Base-by-base conservation (phyloP, 2,329 filamentous ascomycete genomes). In the Talaromyces rugulosus region DNA sequence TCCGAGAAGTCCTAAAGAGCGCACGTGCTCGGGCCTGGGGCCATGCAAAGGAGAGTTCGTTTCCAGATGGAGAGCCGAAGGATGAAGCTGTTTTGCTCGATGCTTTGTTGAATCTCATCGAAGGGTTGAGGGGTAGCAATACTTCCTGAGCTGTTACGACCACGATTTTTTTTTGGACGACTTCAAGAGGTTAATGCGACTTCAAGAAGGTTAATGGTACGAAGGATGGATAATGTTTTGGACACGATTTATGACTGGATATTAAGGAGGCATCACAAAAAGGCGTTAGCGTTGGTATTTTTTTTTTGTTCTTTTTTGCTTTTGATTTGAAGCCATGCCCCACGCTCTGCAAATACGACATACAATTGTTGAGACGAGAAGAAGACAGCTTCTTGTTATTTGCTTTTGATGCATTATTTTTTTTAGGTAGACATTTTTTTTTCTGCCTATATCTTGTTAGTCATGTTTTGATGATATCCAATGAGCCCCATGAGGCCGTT, bases 1-100 rank as follows among this genome's bases (percentile, higher is more conserved):
- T 78, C 65, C 74, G 75, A 30, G 75, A 78, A 65, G 76, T 78
- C 36, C 72, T 78, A 11, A 74, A 74, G 62, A 78, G 77, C 63
- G 76, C 77, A 27, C 75, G 77, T 8, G 75, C 76, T 55, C 74
- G 76, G 16, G 76, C 74, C 16, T 60, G 78, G 5, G 75, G 75
- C 31, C 69, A 73, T 59, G 74, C 75, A 5, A 72, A 73, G 27
- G 75, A 77, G 59, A 78, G 75, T 59, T 78, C 76, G 9, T 77
- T 78, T 67, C 73, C 76, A 23, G 76, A 76, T 42, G 77, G 77
- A 14, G 77, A 78, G 62, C 76, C 77, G 18, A 77, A 77, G 61
- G 77, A 78, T 63, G 77, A 78, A 67, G 72, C 73, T 8, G 77
- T 78, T 56, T 75, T 78, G 63, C 69, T 78, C 55, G 74, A 77